These are phyloP conservation scores for Ruellia speciosa DNA, from an alignment of 305 asterid species.

Conservation along the genomic window DNA sequence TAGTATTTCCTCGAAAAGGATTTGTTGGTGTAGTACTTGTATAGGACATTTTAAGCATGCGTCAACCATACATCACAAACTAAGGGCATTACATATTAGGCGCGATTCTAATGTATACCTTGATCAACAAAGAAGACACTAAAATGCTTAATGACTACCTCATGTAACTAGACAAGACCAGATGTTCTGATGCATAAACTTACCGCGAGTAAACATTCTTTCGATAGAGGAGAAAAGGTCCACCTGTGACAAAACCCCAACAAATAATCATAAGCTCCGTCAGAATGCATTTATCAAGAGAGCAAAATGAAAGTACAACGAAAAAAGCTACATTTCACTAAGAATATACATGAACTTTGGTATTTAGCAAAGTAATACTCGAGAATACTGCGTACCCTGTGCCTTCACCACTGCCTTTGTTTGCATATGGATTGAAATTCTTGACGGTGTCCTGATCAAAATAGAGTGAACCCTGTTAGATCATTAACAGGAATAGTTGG, in stretches of 20 bases:
- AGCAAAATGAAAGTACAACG: not conserved
- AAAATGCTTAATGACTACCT: not conserved
- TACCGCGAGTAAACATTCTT: constrained; percentile 57
- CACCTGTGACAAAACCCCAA: constrained; percentile 50
- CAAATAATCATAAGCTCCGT: constrained; percentile 6
- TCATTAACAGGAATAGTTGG: not conserved
- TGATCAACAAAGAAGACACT: too few relatives aligned
- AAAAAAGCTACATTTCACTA: not conserved
- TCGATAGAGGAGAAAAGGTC: constrained; percentile 79
- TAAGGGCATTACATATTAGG: too few relatives aligned
- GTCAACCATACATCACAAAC: too few relatives aligned
- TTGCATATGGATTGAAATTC: constrained; percentile 65
- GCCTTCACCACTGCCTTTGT: constrained; percentile 64
- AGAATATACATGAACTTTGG: not conserved
- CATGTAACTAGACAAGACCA: not conserved
- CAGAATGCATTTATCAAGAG: too few relatives aligned
- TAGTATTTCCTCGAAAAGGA: too few relatives aligned
- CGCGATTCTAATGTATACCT: too few relatives aligned
- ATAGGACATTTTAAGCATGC: too few relatives aligned
- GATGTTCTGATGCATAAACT: constrained; percentile 24
- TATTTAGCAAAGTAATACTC: too few relatives aligned
- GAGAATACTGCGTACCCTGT: constrained; percentile 59
- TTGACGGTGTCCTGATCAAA: constrained; percentile 73
- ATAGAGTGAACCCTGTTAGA: constrained; percentile 13
- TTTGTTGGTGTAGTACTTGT: too few relatives aligned